A percentile compares a stretch with the other conserved stretches of the same genome.
Conservation (phyloP, 164 flowering plant genomes). For the Chimonanthus salicifolius region DNA sequence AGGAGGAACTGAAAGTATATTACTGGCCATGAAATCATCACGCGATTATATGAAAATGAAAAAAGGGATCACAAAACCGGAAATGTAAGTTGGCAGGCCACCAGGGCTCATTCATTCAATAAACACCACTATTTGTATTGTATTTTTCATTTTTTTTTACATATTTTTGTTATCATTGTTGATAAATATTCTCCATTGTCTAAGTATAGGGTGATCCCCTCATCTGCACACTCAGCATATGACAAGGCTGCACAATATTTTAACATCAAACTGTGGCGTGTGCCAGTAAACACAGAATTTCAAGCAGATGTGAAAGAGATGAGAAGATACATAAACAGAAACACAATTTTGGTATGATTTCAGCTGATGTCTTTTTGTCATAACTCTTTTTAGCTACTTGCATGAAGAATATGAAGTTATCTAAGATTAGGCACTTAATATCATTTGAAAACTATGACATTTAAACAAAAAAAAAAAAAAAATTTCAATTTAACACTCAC, state of each 20-base stretch:
- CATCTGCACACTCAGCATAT: constrained; percentile 98
- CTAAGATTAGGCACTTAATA: neutral
- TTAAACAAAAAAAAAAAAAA: neutral
- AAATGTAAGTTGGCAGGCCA: constrained; percentile 48
- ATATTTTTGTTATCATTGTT: neutral
- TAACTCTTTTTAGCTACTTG: neutral
- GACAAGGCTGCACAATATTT: constrained; percentile 98
- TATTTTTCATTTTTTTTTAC: too few species aligned
- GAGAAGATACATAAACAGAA: constrained; percentile 55
- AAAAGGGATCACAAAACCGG: constrained; percentile 78
- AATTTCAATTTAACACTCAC: neutral
- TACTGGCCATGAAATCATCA: constrained; percentile 83
- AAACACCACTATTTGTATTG: too few species aligned
- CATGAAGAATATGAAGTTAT: neutral
- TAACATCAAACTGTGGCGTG: constrained; percentile 88
- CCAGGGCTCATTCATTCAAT: constrained; percentile 1
- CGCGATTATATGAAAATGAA: constrained; percentile 89
- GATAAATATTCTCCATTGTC: constrained; percentile 3
- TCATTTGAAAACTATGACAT: neutral
- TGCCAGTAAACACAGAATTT: constrained; percentile 77
- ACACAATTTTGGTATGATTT: constrained; percentile 68
- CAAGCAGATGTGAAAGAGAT: constrained; percentile 83
- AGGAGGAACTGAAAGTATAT: constrained; percentile 97
- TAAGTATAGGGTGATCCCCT: constrained; percentile 76
- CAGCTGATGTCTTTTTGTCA: neutral